Base-by-base conservation (phyloP, 305 asterid genomes). In the Plantago lanceolata region DNA sequence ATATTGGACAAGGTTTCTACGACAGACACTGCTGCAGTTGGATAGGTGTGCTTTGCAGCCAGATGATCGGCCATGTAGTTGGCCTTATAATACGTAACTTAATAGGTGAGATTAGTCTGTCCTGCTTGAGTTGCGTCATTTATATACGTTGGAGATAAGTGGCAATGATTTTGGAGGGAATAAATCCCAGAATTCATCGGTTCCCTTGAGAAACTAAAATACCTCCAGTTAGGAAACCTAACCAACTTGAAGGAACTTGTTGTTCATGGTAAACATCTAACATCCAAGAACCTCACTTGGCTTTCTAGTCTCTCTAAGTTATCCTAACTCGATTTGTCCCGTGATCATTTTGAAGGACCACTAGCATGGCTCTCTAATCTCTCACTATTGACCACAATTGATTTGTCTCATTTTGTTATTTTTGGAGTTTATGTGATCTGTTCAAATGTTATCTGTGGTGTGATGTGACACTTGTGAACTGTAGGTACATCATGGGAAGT, bases 401-500 rank as follows among this genome's bases (percentile, higher is more conserved):
- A n/a, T n/a, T n/a, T n/a, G n/a, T n/a, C n/a, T n/a, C n/a, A n/a
- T n/a, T n/a, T n/a, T n/a, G n/a, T n/a, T n/a, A n/a, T n/a, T n/a
- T n/a, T n/a, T n/a, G n/a, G n/a, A 20, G 14, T 33, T 12, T 35
- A 50, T n/a, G 33, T 11, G n/a, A 20, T n/a, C 24, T 20, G 13
- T 50, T 31, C 3, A 15, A 9, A 0, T 19, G 37, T 24, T 47
- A 29, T 6, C 4, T 28, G 18, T 5, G 16, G 19, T 29, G 17
- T 40, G 45, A 40, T 9, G 45, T 40, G 45, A 12, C 28, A 24
- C 9, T 60, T 12, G 37, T 63, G 33, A 19, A 61, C 18, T 55
- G 68, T 71, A 89, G 97, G 77, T 81, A 63, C 98, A 88, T 71
- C 54, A 86, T 21, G 84, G 83, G 48, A 74, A 78, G 68, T 52